These are phyloP conservation scores for Soucietia sequanensis DNA, from an alignment of 805 yeast species.

Conservation along the genomic window DNA sequence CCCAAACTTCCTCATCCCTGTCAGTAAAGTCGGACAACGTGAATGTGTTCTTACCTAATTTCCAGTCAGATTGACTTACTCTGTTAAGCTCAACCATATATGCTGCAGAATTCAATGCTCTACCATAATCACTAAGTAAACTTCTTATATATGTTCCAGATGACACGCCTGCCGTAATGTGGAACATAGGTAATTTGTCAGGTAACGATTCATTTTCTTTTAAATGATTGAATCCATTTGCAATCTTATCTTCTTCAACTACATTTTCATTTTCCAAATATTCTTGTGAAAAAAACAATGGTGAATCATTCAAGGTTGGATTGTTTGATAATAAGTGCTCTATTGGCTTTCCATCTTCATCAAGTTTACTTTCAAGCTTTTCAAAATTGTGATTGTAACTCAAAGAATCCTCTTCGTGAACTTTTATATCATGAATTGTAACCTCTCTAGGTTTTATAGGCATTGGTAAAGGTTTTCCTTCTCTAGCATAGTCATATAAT, in stretches of 20 bases:
- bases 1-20: conserved; percentile 67
- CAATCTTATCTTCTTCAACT: conserved; percentile 32
- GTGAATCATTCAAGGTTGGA: conserved; percentile 63
- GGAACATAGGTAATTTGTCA: conserved; percentile 64
- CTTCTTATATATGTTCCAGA: conserved; percentile 96
- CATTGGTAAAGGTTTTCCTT: conserved; percentile 79
- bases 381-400: conserved; percentile 55
- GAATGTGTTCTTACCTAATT: conserved; percentile 66
- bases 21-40: conserved; percentile 63
- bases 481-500: conserved; percentile 89
- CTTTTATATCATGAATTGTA: conserved; percentile 50
- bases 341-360: conserved; percentile 47
- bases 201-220: conserved; percentile 38
- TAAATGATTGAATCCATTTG: conserved; percentile 39
- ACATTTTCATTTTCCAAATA: conserved; percentile 40
- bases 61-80: conserved; percentile 81
- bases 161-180: conserved; percentile 75
- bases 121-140: conserved; percentile 82
- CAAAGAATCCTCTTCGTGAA: conserved; percentile 54
- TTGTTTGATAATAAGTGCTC: conserved; percentile 44
- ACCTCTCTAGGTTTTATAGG: conserved; percentile 79
- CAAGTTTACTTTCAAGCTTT: conserved; percentile 40
- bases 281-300: conserved; percentile 56
- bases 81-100: conserved; percentile 86
- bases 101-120: conserved; percentile 74